phyloP scores from a whole-genome alignment of 805 yeast genomes.

The Candida sakaeoensis region DNA sequence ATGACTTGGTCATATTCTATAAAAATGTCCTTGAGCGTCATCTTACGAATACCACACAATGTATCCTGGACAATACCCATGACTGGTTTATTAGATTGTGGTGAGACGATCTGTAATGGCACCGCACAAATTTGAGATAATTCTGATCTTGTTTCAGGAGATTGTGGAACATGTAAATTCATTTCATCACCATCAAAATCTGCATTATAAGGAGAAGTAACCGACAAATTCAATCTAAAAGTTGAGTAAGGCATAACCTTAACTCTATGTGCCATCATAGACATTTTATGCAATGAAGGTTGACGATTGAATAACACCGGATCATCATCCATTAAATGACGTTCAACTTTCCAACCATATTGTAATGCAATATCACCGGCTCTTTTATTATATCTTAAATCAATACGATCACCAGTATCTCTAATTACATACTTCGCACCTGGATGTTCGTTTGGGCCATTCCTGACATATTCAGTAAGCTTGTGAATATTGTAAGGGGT shows the following conservation, averaged over 20 bases:
- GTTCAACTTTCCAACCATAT: conserved; percentile 98
- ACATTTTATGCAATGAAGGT: conserved; percentile 98
- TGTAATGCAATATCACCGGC: conserved; percentile 98
- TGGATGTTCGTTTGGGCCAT: conserved; percentile 99
- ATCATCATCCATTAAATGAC: conserved; percentile 96
- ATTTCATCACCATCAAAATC: conserved; percentile 99
- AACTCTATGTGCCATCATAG: conserved; percentile 99
- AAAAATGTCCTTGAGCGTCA: conserved; percentile 87
- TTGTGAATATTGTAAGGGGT: conserved; percentile 96
- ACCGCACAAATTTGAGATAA: conserved; percentile 93
- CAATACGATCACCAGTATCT: conserved; percentile 98
- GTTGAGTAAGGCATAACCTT: conserved; percentile 99
- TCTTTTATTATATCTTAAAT: conserved; percentile 91
- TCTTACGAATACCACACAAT: conserved; percentile 91
- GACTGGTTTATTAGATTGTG: conserved; percentile 97
- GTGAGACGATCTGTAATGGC: conserved; percentile 95
- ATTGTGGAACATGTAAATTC: conserved; percentile 99
- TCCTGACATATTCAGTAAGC: conserved; percentile 87
- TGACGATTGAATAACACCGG: conserved; percentile 98
- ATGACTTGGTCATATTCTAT: conserved; percentile 90
- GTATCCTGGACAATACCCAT: conserved; percentile 99
- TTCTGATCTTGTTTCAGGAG: conserved; percentile 97
- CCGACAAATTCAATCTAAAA: conserved; percentile 92
- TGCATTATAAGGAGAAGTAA: conserved; percentile 98
- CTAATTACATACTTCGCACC: conserved; percentile 98